A percentile compares a stretch with the other conserved stretches of the same genome.
These are phyloP conservation scores for Nyctanthes arbortristis DNA, from an alignment of 257 asterid genomes.

Conservation along the genomic window DNA sequence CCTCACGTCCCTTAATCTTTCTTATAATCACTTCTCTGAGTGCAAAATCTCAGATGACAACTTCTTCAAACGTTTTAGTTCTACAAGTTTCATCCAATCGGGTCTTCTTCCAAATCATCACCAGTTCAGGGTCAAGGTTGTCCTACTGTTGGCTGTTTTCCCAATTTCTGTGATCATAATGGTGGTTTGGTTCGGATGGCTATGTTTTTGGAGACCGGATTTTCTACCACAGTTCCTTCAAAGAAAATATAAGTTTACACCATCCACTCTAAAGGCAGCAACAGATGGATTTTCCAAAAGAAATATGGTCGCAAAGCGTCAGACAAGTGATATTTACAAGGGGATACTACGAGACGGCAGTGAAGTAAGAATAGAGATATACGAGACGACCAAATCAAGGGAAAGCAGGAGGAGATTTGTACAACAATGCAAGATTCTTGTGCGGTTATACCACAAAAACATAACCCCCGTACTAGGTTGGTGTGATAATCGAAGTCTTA, in stretches of 20 bases:
- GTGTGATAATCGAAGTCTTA: constrained; percentile 35
- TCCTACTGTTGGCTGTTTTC: constrained; percentile 34
- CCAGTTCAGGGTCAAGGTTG: constrained; percentile 33
- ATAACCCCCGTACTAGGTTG: constrained; percentile 37
- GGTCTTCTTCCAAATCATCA: constrained; percentile 40
- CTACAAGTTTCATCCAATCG: constrained; percentile 41
- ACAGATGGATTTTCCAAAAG: constrained; percentile 43
- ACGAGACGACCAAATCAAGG: constrained; percentile 19
- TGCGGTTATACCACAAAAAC: constrained; percentile 34
- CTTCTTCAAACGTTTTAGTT: constrained; percentile 36
- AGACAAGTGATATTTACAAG: constrained; percentile 20
- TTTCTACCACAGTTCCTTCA: constrained; percentile 24
- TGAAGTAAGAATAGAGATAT: constrained; percentile 38
- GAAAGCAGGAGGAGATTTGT: constrained; percentile 33
- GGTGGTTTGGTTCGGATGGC: constrained; percentile 33
- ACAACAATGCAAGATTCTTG: constrained; percentile 29
- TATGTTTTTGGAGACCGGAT: constrained; percentile 32
- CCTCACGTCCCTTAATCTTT: constrained; percentile 45
- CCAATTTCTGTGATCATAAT: constrained; percentile 33
- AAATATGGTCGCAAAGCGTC: constrained; percentile 31
- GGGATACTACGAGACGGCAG: constrained; percentile 42
- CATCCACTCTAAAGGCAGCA: constrained; percentile 35
- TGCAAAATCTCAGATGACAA: constrained; percentile 30
- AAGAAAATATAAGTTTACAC: constrained; percentile 28
- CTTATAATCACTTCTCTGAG: constrained; percentile 52